Conservation (phyloP, 148 eudicot species). For the Rhododendron simsii region DNA sequence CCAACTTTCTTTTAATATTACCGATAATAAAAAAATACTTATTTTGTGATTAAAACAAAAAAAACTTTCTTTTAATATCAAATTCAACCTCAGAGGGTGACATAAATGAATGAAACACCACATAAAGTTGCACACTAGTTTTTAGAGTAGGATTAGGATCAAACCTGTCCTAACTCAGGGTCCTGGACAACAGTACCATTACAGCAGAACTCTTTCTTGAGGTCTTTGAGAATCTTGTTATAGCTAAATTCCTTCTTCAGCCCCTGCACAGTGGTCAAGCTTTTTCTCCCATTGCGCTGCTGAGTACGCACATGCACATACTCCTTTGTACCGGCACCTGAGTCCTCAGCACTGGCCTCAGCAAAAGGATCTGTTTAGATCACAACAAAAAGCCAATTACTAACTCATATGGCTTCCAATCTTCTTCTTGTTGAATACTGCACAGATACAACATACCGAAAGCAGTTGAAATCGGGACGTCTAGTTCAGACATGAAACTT, state of each 20-base stretch:
- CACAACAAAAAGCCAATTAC: neutral
- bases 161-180: neutral
- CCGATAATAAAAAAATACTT: too few species aligned
- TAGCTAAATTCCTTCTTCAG: conserved; percentile 1
- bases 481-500: neutral
- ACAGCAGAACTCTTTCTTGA: neutral
- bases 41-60: too few species aligned
- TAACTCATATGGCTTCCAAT: neutral
- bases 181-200: neutral
- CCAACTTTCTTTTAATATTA: neutral
- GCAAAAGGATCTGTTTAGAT: neutral
- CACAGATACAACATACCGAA: neutral
- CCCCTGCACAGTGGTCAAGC: neutral
- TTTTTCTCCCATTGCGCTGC: neutral
- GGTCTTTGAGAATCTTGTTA: neutral
- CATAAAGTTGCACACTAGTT: neutral
- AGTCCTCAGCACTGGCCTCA: neutral
- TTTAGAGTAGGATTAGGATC: neutral
- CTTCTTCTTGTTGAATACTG: neutral
- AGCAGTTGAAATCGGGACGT: neutral
- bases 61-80: neutral
- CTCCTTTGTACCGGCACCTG: neutral
- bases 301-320: conserved; percentile 1
- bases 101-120: neutral
- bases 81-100: neutral